Percentiles rank a stretch among this genome's conserved stretches.
Conservation (phyloP, 208 protist genomes). For the Porcisia hertigi region DNA sequence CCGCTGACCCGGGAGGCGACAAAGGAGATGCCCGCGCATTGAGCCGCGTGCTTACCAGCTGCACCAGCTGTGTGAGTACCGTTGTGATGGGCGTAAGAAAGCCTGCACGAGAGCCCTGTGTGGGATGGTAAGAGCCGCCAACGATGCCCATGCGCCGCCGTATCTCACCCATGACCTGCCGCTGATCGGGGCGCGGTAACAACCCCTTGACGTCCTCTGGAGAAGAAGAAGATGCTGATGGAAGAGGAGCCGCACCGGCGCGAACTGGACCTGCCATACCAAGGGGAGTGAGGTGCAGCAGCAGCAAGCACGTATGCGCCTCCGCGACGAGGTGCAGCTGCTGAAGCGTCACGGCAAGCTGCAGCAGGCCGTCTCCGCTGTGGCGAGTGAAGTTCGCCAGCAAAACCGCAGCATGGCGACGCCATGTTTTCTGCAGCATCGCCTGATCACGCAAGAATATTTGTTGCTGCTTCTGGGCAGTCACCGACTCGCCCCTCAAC, state of each 20-base stretch:
- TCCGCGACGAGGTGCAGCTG: slow-evolving; percentile 47
- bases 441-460: slow-evolving; percentile 18
- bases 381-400: slow-evolving; percentile 69
- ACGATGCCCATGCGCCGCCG: slow-evolving; percentile 55
- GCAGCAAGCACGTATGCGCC: slow-evolving; percentile 74
- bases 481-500: background rate
- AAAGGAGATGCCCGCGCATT: slow-evolving; percentile 33
- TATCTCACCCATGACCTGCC: slow-evolving; percentile 52
- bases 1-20: background rate
- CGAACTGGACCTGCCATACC: slow-evolving; percentile 26
- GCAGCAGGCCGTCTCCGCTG: slow-evolving; percentile 54
- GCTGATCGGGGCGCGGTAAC: slow-evolving; percentile 44
- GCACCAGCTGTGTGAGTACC: slow-evolving; percentile 64
- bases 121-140: slow-evolving; percentile 63
- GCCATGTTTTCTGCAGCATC: slow-evolving; percentile 38
- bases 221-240: slow-evolving; percentile 6
- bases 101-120: slow-evolving; percentile 40
- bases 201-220: slow-evolving; percentile 21
- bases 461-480: slow-evolving; percentile 2
- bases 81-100: slow-evolving; percentile 71
- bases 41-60: slow-evolving; percentile 43
- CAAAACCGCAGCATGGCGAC: slow-evolving; percentile 56
- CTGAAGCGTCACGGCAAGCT: slow-evolving; percentile 46
- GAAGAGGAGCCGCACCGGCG: slow-evolving; percentile 25
- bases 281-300: slow-evolving; percentile 54